Conservation (phyloP, 495 filamentous ascomycete genomes). For the Daldinia decipiens region DNA sequence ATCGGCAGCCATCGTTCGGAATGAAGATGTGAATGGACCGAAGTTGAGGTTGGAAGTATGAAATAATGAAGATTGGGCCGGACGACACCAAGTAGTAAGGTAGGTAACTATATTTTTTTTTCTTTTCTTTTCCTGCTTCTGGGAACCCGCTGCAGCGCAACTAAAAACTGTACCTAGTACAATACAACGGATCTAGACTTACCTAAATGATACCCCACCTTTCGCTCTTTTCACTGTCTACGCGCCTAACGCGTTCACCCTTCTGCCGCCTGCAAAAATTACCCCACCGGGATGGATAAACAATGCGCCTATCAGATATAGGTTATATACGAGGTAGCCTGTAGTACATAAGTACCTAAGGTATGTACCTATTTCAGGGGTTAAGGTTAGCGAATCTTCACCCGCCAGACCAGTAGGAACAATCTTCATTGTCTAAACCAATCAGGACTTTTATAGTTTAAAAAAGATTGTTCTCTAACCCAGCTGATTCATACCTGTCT, state of each 20-base stretch:
- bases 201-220: slow-evolving; percentile 9
- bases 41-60: slow-evolving; percentile 16
- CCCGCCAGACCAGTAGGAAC: no score
- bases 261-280: neutral
- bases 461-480: no score
- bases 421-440: no score
- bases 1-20: slow-evolving; percentile 51
- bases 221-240: neutral
- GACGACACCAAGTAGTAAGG: neutral
- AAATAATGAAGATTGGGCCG: slow-evolving; percentile 26
- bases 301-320: slow-evolving; percentile 13
- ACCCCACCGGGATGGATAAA: slow-evolving; percentile 37
- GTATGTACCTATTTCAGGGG: no score
- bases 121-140: slow-evolving; percentile 28
- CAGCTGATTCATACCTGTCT: no score
- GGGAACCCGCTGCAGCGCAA: slow-evolving; percentile 22
- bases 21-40: neutral
- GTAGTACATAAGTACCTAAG: neutral
- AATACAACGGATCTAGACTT: slow-evolving; percentile 34
- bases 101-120: slow-evolving; percentile 27
- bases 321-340: neutral
- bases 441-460: no score
- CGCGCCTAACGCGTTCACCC: slow-evolving; percentile 1
- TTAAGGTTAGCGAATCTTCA: no score
- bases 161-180: neutral